Evolutionary conservation across 305 asterid genomes (phyloP), one percentile per base, ranked within the genome.

Genomic region (Rubia balearica): DNA sequence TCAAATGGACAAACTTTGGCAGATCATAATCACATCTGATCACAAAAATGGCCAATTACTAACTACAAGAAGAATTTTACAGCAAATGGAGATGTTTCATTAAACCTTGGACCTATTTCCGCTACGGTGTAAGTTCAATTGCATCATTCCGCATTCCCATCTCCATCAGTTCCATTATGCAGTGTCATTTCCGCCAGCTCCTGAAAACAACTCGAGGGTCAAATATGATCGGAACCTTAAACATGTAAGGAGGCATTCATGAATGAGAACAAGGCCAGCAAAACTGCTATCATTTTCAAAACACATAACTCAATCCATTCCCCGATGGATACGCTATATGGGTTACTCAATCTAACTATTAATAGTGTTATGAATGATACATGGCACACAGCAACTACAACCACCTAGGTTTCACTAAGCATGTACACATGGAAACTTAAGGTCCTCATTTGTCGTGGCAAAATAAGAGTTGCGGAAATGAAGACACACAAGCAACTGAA

Each of bases 161-260:
- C 75, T 61, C 11, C 73, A 55, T 57, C 80, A 30, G 24, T 10
- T n/a, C 8, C 63, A 33, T 4, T 42, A 61, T 10, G 64, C 60
- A 5, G 51, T 61, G 48, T 67, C 73, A 12, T 65, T 76, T 61
- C 5, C 73, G 24, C 27, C 79, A n/a, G 68, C 49, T 48, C 65
- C 80, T 76, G 76, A 71, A 8, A 46, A 76, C 11, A 27, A 67
- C 16, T 66, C 42, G 11, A 60, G 53, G 30, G 41, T 66, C 17
- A 71, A 55, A 3, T 17, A 13, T 36, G 7, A 30, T 75, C 33
- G 59, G 65, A 69, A 68, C 6, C 36, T 11, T 40, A 16, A 5
- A 19, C 12, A 21, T 17, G 19, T 19, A 8, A 42, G 46, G 5
- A 30, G 42, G 55, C 74, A 71, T 12, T 11, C 49, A 12, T 21